Conservation (phyloP, 768 basidiomycete species). For the Serendipita sp. region DNA sequence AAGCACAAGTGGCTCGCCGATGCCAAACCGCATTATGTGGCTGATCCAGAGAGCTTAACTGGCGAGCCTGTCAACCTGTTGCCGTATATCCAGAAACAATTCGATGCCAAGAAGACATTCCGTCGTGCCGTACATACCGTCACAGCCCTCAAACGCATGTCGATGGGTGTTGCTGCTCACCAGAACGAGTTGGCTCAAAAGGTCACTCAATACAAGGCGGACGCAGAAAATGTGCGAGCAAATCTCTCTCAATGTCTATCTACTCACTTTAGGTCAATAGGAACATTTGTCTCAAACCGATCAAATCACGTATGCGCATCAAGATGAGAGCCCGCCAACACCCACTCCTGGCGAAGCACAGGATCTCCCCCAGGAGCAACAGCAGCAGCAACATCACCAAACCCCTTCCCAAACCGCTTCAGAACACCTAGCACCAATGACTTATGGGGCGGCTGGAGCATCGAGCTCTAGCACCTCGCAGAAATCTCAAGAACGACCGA, state of each 20-base stretch:
- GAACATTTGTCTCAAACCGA: constrained; percentile 2
- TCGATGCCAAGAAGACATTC: constrained; percentile 86
- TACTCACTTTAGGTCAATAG: not conserved
- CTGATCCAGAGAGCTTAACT: constrained; percentile 36
- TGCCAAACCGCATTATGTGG: constrained; percentile 52
- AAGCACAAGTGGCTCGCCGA: constrained; percentile 70
- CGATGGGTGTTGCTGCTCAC: constrained; percentile 33
- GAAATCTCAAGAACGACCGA: not conserved
- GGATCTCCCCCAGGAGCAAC: not conserved
- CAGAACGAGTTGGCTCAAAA: constrained; percentile 40
- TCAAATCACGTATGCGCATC: not conserved
- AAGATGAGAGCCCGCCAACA: not conserved
- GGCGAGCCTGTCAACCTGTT: constrained; percentile 63
- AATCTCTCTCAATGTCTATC: too few relatives aligned
- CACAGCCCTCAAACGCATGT: constrained; percentile 72
- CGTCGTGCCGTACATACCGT: constrained; percentile 76
- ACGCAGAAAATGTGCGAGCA: constrained; percentile 40
- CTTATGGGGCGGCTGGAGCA: not conserved
- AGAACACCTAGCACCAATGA: not conserved
- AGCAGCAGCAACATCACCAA: not conserved
- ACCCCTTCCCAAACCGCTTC: not conserved
- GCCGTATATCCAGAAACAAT: constrained; percentile 77
- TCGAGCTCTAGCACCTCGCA: not conserved
- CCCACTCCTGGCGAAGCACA: not conserved
- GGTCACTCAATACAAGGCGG: constrained; percentile 57